A percentile compares a stretch with the other conserved stretches of the same genome.
Evolutionary conservation across 345 rosid species (phyloP).

Genomic region (Corymbia maculata): DNA sequence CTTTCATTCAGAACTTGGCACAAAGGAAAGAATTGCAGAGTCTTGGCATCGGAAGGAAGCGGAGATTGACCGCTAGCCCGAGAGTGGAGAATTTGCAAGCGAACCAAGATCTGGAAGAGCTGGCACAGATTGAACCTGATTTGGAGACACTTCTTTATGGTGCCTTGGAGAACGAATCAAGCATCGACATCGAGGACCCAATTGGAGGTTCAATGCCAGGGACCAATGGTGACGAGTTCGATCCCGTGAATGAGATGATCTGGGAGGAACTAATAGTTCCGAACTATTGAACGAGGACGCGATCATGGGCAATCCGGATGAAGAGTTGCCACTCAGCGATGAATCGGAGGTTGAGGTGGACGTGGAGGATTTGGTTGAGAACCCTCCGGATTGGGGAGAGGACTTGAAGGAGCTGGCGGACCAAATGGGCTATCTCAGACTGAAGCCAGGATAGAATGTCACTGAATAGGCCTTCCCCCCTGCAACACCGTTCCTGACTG

Average conservation of each 20-base stretch:
- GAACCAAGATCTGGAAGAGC: background rate
- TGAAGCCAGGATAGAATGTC: slow-evolving; percentile 20
- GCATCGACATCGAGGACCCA: background rate
- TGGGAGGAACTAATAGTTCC: too few relatives aligned
- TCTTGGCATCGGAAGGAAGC: slow-evolving; percentile 37
- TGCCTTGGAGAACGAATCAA: background rate
- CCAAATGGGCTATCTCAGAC: slow-evolving; percentile 55
- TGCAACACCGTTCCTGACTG: background rate
- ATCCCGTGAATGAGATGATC: slow-evolving; percentile 15
- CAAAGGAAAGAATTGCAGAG: slow-evolving; percentile 25
- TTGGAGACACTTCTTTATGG: background rate
- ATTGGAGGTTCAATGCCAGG: background rate
- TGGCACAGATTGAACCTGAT: background rate
- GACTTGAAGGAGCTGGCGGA: slow-evolving; percentile 54
- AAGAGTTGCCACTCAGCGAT: slow-evolving; percentile 5
- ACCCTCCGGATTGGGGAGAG: slow-evolving; percentile 44
- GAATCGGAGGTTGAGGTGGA: slow-evolving; percentile 28
- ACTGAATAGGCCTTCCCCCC: background rate
- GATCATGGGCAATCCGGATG: slow-evolving; percentile 3
- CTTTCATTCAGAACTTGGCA: slow-evolving; percentile 44
- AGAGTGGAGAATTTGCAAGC: slow-evolving; percentile 38
- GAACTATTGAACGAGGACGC: slow-evolving; percentile 27
- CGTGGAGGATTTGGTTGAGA: slow-evolving; percentile 50
- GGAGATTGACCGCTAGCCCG: slow-evolving; percentile 46
- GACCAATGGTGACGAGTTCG: background rate